Evolutionary conservation across 78 protist species (phyloP).

Genomic region (Dictyostelium discoideum): DNA sequence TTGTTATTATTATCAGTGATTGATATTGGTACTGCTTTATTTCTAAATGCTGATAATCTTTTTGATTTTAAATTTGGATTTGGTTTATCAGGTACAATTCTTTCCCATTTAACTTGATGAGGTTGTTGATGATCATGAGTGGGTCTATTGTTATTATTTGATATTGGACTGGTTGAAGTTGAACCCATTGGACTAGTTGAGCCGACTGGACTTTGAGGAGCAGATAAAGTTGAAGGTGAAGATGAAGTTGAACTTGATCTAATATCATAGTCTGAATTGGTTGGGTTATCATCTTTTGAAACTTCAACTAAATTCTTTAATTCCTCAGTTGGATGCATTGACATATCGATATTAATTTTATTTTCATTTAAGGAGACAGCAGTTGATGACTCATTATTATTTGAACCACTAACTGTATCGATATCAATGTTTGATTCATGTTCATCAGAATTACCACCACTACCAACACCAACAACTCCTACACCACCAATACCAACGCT

Average conservation of each 20-base stretch:
- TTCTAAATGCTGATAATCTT: constrained; percentile 34
- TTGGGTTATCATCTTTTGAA: background rate
- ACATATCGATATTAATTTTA: background rate
- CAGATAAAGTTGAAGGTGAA: background rate
- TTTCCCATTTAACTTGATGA: constrained; percentile 5
- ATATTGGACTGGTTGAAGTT: background rate
- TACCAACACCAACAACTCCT: background rate
- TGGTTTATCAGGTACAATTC: constrained; percentile 21
- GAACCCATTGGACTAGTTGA: background rate
- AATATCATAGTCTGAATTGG: background rate
- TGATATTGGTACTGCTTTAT: background rate
- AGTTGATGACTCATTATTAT: background rate
- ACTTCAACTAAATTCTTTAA: constrained; percentile 11
- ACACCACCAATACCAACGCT: too few relatives aligned
- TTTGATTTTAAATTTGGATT: background rate
- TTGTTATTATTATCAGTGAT: background rate
- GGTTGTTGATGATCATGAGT: background rate
- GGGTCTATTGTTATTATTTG: background rate
- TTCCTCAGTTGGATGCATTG: constrained; percentile 30
- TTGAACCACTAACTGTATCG: background rate
- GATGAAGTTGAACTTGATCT: constrained; percentile 25
- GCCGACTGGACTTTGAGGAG: background rate
- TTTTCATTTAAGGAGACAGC: constrained; percentile 1
- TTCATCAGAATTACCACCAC: too few relatives aligned
- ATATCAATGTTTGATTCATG: background rate